phyloP scores from a whole-genome alignment of 257 asterid genomes.

The Cruciata laevipes region DNA sequence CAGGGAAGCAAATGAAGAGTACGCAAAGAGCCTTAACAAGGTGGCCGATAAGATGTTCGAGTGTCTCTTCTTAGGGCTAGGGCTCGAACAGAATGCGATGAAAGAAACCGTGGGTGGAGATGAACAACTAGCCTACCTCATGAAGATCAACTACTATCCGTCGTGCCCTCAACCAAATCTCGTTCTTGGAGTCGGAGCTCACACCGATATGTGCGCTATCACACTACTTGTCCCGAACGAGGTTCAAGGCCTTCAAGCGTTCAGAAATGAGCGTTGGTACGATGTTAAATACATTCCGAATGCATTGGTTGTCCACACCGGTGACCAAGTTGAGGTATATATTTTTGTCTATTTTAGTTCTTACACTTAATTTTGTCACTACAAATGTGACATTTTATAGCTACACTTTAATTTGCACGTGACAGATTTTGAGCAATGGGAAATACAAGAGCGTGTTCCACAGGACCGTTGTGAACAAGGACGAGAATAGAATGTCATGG shows the following conservation, averaged over 20 bases:
- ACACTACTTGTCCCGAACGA: constrained; percentile 60
- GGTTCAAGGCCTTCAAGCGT: constrained; percentile 83
- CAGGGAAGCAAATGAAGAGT: neutral
- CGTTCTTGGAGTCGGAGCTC: constrained; percentile 87
- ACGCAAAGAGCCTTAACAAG: neutral
- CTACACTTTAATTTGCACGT: neutral
- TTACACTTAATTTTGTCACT: too few species aligned
- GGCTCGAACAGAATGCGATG: constrained; percentile 41
- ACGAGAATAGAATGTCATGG: constrained; percentile 70
- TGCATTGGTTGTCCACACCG: constrained; percentile 77
- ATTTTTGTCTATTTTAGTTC: too few species aligned
- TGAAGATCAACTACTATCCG: constrained; percentile 85
- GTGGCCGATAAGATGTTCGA: neutral
- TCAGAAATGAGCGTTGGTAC: constrained; percentile 57
- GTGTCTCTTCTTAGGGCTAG: constrained; percentile 57
- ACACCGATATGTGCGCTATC: constrained; percentile 67
- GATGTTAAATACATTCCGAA: constrained; percentile 75
- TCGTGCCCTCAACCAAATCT: constrained; percentile 86
- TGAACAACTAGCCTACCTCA: constrained; percentile 34
- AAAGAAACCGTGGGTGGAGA: constrained; percentile 53
- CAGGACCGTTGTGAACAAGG: constrained; percentile 59
- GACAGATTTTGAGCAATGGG: constrained; percentile 71
- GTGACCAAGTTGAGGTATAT: constrained; percentile 79
- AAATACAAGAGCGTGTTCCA: constrained; percentile 58
- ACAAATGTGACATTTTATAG: too few species aligned